phyloP scores from a whole-genome alignment of 2,329 filamentous ascomycete species.

The Cladophialophora psammophila region DNA sequence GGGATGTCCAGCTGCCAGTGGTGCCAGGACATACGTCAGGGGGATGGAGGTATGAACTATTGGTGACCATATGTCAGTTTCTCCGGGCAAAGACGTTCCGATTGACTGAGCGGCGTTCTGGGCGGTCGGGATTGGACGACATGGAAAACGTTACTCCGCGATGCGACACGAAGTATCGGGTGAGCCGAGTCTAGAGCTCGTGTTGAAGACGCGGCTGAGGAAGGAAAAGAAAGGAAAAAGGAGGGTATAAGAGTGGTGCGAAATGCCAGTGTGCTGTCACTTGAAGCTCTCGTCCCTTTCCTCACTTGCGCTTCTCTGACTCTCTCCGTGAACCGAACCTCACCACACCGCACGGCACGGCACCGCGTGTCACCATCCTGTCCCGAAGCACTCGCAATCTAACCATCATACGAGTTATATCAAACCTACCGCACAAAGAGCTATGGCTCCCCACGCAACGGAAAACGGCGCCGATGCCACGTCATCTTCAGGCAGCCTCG shows the following conservation, averaged over 20 bases:
- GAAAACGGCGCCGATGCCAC: slow-evolving; percentile 16
- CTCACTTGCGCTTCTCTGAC: neutral
- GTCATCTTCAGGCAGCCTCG: slow-evolving; percentile 17
- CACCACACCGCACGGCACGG: neutral
- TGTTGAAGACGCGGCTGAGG: neutral
- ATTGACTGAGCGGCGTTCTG: neutral
- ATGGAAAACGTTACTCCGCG: neutral
- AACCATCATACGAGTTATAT: neutral
- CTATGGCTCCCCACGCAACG: slow-evolving; percentile 27
- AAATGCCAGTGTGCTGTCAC: neutral
- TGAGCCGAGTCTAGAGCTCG: neutral
- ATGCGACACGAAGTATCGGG: neutral
- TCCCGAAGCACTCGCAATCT: neutral
- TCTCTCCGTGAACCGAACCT: neutral
- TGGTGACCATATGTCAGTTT: neutral
- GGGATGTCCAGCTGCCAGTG: neutral
- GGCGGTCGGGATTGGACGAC: neutral
- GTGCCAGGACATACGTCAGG: neutral
- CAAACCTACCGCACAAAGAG: neutral
- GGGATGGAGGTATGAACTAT: neutral
- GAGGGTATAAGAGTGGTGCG: neutral
- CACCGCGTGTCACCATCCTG: neutral
- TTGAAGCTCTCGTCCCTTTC: neutral
- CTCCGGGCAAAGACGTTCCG: neutral
- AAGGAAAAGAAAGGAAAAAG: neutral